Percentiles rank a stretch among this genome's conserved stretches.
Evolutionary conservation across 176 grass and related monocot species (phyloP).

Genomic region (Pontederia crassipes): DNA sequence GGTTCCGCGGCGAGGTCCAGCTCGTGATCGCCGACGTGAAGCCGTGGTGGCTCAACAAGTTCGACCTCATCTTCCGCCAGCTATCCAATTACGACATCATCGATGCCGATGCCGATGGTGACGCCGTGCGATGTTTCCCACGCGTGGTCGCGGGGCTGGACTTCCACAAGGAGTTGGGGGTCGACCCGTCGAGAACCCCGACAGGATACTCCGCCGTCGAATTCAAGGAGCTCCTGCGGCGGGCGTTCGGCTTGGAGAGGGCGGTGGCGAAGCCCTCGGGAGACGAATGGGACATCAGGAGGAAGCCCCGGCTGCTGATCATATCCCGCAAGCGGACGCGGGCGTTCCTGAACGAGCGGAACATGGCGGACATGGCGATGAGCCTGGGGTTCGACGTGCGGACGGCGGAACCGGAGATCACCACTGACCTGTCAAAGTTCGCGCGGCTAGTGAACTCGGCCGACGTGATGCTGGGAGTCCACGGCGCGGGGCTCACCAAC

Average conservation of each 20-base stretch:
- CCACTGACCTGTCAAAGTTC: conserved; percentile 62
- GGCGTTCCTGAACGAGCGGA: conserved; percentile 50
- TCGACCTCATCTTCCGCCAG: conserved; percentile 41
- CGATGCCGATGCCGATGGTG: conserved; percentile 38
- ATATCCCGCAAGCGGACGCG: conserved; percentile 66
- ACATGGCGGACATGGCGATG: conserved; percentile 33
- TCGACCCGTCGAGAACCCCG: conserved; percentile 42
- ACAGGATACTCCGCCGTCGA: conserved; percentile 35
- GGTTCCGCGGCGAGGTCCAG: conserved; percentile 56
- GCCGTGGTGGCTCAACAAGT: conserved; percentile 58
- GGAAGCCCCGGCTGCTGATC: conserved; percentile 58
- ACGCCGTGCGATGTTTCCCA: conserved; percentile 58
- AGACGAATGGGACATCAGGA: conserved; percentile 18
- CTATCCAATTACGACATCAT: conserved; percentile 64
- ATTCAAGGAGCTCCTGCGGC: conserved; percentile 61
- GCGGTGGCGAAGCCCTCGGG: conserved; percentile 35
- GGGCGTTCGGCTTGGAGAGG: conserved; percentile 53
- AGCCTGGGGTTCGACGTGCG: conserved; percentile 74
- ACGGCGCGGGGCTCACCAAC: conserved; percentile 89
- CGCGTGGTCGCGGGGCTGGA: conserved; percentile 57
- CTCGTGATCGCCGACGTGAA: conserved; percentile 54
- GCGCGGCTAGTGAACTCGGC: conserved; percentile 57
- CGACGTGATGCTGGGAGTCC: conserved; percentile 74
- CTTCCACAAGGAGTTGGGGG: conserved; percentile 73
- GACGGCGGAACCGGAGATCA: conserved; percentile 60